phyloP scores from a whole-genome alignment of 441 rosid species.

The Erodium chrysanthum region DNA sequence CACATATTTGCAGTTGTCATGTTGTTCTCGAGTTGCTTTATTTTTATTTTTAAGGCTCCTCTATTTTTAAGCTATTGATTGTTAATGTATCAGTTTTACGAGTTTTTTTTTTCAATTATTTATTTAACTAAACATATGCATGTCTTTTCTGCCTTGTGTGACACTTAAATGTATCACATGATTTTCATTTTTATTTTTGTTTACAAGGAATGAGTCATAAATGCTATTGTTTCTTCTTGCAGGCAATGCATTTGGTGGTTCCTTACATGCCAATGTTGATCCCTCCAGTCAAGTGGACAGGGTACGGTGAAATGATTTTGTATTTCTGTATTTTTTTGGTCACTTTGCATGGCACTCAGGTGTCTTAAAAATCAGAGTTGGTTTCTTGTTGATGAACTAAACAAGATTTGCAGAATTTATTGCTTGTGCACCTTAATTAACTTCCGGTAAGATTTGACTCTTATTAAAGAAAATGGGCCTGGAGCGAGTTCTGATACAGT shows the following conservation, averaged over 20 bases:
- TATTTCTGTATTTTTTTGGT: not conserved
- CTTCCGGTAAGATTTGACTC: too few species aligned
- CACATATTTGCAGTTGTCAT: slow-evolving; percentile 5
- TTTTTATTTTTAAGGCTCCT: not conserved
- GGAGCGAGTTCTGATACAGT: too few species aligned
- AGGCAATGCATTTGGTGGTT: slow-evolving; percentile 96
- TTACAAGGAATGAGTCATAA: not conserved
- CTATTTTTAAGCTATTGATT: not conserved
- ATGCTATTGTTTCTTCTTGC: slow-evolving; percentile 24
- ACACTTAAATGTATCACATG: not conserved
- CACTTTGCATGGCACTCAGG: not conserved
- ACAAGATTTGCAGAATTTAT: too few species aligned
- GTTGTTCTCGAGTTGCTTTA: not conserved
- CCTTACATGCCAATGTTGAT: slow-evolving; percentile 97
- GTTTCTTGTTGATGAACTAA: too few species aligned
- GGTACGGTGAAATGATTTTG: slow-evolving; percentile 42
- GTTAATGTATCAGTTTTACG: not conserved
- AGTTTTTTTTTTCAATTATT: not conserved
- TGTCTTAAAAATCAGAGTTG: too few species aligned
- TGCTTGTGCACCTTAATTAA: too few species aligned
- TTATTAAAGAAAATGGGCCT: too few species aligned
- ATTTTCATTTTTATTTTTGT: slow-evolving; percentile 4
- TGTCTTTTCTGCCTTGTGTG: not conserved
- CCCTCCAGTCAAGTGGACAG: slow-evolving; percentile 84
- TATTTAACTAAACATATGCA: not conserved